phyloP scores from a whole-genome alignment of 2,329 filamentous ascomycete species.

The Colletotrichum sp. region DNA sequence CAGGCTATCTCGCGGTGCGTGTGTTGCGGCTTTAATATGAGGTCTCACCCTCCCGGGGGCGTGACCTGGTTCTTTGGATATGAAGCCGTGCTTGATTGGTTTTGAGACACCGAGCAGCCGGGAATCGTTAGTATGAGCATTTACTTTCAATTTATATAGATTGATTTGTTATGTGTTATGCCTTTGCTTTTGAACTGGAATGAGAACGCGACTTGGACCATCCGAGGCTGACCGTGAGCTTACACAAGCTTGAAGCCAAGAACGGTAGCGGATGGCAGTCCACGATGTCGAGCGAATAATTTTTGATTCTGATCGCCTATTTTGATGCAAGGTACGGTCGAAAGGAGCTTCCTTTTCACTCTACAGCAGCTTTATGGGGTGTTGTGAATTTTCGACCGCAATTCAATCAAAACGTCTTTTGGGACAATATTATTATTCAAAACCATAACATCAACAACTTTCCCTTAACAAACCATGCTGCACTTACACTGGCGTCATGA shows the following conservation, averaged over 20 bases:
- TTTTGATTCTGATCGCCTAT: not conserved
- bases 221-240: not conserved
- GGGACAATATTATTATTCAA: rapidly evolving
- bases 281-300: not conserved
- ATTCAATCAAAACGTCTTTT: not conserved
- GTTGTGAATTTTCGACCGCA: not conserved
- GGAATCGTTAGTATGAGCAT: not conserved
- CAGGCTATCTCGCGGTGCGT: not conserved
- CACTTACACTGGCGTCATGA: no score
- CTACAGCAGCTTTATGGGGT: not conserved
- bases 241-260: not conserved
- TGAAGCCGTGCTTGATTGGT: not conserved
- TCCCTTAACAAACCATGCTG: not conserved
- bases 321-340: not conserved
- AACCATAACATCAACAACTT: not conserved
- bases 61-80: not conserved
- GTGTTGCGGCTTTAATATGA: not conserved
- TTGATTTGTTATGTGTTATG: not conserved
- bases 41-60: not conserved
- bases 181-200: not conserved
- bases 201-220: not conserved
- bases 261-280: not conserved
- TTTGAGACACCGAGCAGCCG: not conserved
- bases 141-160: not conserved
- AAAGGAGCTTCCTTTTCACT: not conserved